Base-by-base conservation (phyloP, 2,329 filamentous ascomycete genomes). In the Ophiostoma angusticollis region DNA sequence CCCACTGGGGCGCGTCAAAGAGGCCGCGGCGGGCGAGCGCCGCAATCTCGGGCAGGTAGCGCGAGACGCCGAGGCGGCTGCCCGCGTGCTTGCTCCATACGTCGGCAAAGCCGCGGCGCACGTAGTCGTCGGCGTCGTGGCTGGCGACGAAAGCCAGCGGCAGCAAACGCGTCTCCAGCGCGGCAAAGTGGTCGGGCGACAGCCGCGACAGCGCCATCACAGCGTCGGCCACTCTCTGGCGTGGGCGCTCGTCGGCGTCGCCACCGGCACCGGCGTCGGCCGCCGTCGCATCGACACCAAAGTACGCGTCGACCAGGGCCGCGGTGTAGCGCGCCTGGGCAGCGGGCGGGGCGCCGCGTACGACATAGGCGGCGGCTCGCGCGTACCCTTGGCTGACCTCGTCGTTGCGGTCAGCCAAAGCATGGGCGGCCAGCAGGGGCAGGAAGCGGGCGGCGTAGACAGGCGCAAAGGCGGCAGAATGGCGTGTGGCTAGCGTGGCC, bases 21-120 rank as follows among this genome's bases (percentile, higher is more conserved):
- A 96, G 64, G 38, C 84, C 72, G 25, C 68, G 64, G 25, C 74
- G 66, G 1, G 78, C 73, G 2, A 96, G 67, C 0, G 59, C 61
- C 4, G 82, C 68, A 48, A 96, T 93, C 58, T 98, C 91, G 27
- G 70, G 70, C 6, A 94, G 70, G 54, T 94, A 94, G 1, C 94
- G 72, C 33, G 81, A 72, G 5, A 94, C 84, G 0, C 84, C 80
- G 22, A 87, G 76, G 23, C 72, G 77, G 31, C 85, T 87, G 35
- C 87, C 89, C 1, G 93, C 87, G 52, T 93, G 87, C 49, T 94
- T 84, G 35, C 74, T 72, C 91, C 91, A 98, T 0, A 86, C 84
- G 41, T 86, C 81, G 27, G 75, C 68, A 53, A 93, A 93, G n/a
- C 78, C 72, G 47, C 84, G 80, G 40, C 73, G 71, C 4, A 89